These are phyloP conservation scores for Xylaria sp. DNA, from an alignment of 2,329 filamentous ascomycete species.

Conservation along the genomic window DNA sequence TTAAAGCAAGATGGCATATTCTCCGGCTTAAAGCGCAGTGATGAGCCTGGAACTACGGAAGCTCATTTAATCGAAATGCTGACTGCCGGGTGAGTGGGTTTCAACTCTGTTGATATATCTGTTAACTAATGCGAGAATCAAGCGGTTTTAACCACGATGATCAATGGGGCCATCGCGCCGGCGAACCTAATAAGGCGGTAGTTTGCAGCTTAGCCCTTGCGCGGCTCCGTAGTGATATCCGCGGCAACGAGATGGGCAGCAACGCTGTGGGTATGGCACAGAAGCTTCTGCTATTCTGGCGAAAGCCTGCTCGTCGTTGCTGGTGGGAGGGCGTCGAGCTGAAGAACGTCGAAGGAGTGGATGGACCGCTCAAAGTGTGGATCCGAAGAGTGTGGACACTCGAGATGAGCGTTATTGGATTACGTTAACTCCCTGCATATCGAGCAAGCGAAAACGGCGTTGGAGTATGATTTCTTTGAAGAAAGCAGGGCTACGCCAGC, in stretches of 20 bases:
- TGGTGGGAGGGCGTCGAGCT: conserved; percentile 99
- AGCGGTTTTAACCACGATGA: conserved; percentile 98
- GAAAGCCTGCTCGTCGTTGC: conserved; percentile 93
- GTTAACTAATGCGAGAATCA: conserved; percentile 38
- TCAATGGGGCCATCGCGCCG: conserved; percentile 94
- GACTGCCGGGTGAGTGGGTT: conserved; percentile 83
- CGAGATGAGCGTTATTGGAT: conserved; percentile 94
- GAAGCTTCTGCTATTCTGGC: conserved; percentile 96
- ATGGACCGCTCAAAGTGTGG: conserved; percentile 96
- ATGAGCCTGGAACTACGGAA: conserved; percentile 95
- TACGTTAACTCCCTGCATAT: conserved; percentile 64
- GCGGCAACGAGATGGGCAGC: conserved; percentile 77
- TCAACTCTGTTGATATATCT: conserved; percentile 5
- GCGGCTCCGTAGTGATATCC: conserved; percentile 89
- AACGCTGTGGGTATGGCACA: conserved; percentile 97
- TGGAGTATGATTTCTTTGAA: conserved; percentile 36
- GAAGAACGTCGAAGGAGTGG: conserved; percentile 86
- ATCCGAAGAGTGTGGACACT: conserved; percentile 98
- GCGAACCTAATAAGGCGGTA: conserved; percentile 97
- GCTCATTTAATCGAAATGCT: conserved; percentile 99
- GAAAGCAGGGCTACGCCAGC: conserved; percentile 25
- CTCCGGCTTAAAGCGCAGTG: conserved; percentile 91
- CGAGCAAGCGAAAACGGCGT: conserved; percentile 43
- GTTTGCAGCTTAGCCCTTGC: conserved; percentile 96
- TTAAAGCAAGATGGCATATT: conserved; percentile 94